These are phyloP conservation scores for Penicillium argentinense DNA, from an alignment of 495 filamentous ascomycete genomes.

Conservation along the genomic window DNA sequence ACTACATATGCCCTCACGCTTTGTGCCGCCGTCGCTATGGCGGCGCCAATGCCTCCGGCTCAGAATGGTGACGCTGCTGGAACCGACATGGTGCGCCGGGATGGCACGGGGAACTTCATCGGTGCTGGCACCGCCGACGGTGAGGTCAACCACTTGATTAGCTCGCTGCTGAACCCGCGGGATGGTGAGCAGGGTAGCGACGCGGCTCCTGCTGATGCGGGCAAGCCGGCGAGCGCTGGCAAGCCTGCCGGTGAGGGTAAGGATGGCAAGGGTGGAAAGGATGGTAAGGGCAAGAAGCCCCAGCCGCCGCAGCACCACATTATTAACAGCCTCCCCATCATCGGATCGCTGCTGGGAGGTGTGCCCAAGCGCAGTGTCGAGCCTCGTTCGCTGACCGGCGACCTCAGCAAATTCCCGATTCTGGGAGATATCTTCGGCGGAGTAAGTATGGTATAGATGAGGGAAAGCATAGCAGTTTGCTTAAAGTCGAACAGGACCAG, in stretches of 20 bases:
- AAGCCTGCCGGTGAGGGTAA: neutral
- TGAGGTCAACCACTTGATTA: conserved; percentile 9
- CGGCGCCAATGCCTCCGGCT: conserved; percentile 17
- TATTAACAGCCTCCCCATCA: conserved; percentile 2
- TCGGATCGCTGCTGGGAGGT: conserved; percentile 1
- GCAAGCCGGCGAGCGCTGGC: neutral
- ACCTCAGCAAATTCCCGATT: conserved; percentile 14
- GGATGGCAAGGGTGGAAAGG: neutral
- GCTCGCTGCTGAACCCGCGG: conserved; percentile 3
- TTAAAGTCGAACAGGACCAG: conserved; percentile 2
- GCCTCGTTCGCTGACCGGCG: conserved; percentile 16
- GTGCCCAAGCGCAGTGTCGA: conserved; percentile 3
- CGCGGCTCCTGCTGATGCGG: neutral
- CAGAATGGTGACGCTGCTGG: conserved; percentile 7
- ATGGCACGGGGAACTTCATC: conserved; percentile 17
- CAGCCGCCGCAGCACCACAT: neutral
- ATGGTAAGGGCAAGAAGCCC: neutral
- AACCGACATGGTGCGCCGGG: conserved; percentile 7
- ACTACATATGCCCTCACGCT: conserved; percentile 25
- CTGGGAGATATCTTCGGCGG: conserved; percentile 18
- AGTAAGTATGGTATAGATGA: conserved; percentile 7
- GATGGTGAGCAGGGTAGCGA: neutral
- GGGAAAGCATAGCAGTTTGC: neutral
- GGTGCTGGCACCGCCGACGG: conserved; percentile 18
- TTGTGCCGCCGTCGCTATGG: conserved; percentile 25